These are phyloP conservation scores for Graphium sp. DNA, from an alignment of 2,329 filamentous ascomycete genomes.

Conservation along the genomic window DNA sequence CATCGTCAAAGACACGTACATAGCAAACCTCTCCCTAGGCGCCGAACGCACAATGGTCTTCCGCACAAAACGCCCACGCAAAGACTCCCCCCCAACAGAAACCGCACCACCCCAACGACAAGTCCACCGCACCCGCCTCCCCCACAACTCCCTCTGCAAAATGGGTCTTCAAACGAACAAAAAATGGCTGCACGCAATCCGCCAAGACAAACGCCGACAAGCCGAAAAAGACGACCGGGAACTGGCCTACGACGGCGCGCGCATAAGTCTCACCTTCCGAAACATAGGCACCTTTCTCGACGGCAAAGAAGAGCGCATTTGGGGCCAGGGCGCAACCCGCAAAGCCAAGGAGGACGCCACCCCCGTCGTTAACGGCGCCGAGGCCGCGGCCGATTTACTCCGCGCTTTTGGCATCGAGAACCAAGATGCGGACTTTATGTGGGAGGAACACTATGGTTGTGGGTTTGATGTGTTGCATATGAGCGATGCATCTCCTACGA, in stretches of 20 bases:
- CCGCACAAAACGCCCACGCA: conserved; percentile 55
- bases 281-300: conserved; percentile 74
- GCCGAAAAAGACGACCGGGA: conserved; percentile 55
- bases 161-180: conserved; percentile 71
- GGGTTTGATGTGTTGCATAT: conserved; percentile 77
- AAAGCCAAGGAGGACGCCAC: conserved; percentile 47
- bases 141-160: conserved; percentile 77
- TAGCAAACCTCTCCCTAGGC: conserved; percentile 89
- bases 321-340: conserved; percentile 74
- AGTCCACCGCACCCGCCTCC: conserved; percentile 54
- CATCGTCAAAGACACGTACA: conserved; percentile 62
- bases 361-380: conserved; percentile 52
- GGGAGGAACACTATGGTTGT: conserved; percentile 56
- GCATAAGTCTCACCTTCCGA: conserved; percentile 86
- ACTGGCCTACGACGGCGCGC: conserved; percentile 53
- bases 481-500: too few relatives aligned
- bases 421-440: conserved; percentile 52
- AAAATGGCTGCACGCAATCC: conserved; percentile 84
- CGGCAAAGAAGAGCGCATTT: conserved; percentile 49
- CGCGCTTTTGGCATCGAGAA: conserved; percentile 78
- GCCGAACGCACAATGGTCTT: conserved; percentile 82
- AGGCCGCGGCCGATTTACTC: conserved; percentile 53
- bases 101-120: conserved; percentile 18
- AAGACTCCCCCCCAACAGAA: conserved; percentile 13
- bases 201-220: conserved; percentile 60